Percentiles rank a stretch among this genome's conserved stretches.
phyloP scores from a whole-genome alignment of 2,329 filamentous ascomycete genomes.

The Trichoderma cornu-damae region DNA sequence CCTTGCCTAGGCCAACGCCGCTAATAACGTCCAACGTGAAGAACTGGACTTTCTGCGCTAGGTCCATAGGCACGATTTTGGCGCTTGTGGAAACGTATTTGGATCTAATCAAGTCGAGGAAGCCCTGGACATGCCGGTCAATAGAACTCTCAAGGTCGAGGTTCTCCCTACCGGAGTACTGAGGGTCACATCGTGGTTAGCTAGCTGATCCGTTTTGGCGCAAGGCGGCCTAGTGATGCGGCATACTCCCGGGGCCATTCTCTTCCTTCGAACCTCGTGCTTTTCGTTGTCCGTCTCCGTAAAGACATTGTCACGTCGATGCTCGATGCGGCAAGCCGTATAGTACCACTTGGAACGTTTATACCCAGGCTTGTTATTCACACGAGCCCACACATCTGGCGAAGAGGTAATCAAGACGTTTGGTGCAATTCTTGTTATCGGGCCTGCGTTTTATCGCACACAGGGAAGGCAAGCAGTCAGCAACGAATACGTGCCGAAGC shows the following conservation, averaged over 20 bases:
- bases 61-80: constrained; percentile 36
- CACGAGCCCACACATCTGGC: constrained; percentile 42
- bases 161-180: constrained; percentile 55
- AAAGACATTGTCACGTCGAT: constrained; percentile 49
- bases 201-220: background rate
- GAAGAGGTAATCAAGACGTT: constrained; percentile 46
- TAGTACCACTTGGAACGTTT: constrained; percentile 41
- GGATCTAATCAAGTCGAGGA: constrained; percentile 40
- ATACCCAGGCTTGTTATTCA: constrained; percentile 40
- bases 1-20: constrained; percentile 44
- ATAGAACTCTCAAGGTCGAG: constrained; percentile 44
- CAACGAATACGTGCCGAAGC: too few species aligned
- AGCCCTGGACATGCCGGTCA: constrained; percentile 41
- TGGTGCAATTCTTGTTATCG: constrained; percentile 37
- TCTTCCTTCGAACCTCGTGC: constrained; percentile 42
- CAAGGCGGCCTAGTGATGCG: background rate
- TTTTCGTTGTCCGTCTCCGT: constrained; percentile 44
- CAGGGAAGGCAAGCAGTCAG: background rate
- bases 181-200: background rate
- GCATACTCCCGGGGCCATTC: constrained; percentile 48
- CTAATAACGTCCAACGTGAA: constrained; percentile 52
- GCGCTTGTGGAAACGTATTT: constrained; percentile 39
- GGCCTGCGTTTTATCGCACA: constrained; percentile 4
- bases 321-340: constrained; percentile 43
- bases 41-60: constrained; percentile 44